A percentile compares a stretch with the other conserved stretches of the same genome.
Evolutionary conservation across 192 early-diverging fungal species (phyloP).

Genomic region (Entomortierella chlamydospora): DNA sequence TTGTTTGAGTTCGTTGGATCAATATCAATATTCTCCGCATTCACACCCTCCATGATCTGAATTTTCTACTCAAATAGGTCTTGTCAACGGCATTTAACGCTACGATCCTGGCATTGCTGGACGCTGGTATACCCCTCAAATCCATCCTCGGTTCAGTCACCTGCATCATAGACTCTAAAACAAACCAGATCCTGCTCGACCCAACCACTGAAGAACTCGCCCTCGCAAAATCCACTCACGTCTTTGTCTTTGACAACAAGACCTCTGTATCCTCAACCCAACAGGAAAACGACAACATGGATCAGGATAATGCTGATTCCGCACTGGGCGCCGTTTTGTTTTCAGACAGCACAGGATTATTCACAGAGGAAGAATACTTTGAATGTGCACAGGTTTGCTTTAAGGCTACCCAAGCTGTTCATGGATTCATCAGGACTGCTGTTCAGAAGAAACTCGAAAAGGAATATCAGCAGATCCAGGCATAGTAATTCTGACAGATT

Average conservation of each 20-base stretch:
- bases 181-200: slow-evolving; percentile 74
- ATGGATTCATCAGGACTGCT: slow-evolving; percentile 75
- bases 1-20: neutral
- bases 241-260: slow-evolving; percentile 83
- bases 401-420: slow-evolving; percentile 53
- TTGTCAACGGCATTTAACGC: slow-evolving; percentile 88
- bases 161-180: slow-evolving; percentile 72
- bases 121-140: slow-evolving; percentile 89
- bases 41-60: neutral
- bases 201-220: slow-evolving; percentile 81
- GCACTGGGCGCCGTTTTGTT: slow-evolving; percentile 54
- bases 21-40: neutral
- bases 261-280: slow-evolving; percentile 15
- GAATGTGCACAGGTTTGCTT: slow-evolving; percentile 41
- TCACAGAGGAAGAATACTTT: slow-evolving; percentile 69
- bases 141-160: slow-evolving; percentile 75
- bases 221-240: slow-evolving; percentile 78
- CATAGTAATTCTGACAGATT: slow-evolving; percentile 8
- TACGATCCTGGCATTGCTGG: slow-evolving; percentile 83
- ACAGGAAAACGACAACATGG: slow-evolving; percentile 11
- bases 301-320: slow-evolving; percentile 14
- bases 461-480: slow-evolving; percentile 59
- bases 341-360: slow-evolving; percentile 81
- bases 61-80: slow-evolving; percentile 56
- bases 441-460: slow-evolving; percentile 70